Evolutionary conservation across 1,284 basidiomycete genomes (phyloP).

Genomic region (Malassezia pachydermatis): DNA sequence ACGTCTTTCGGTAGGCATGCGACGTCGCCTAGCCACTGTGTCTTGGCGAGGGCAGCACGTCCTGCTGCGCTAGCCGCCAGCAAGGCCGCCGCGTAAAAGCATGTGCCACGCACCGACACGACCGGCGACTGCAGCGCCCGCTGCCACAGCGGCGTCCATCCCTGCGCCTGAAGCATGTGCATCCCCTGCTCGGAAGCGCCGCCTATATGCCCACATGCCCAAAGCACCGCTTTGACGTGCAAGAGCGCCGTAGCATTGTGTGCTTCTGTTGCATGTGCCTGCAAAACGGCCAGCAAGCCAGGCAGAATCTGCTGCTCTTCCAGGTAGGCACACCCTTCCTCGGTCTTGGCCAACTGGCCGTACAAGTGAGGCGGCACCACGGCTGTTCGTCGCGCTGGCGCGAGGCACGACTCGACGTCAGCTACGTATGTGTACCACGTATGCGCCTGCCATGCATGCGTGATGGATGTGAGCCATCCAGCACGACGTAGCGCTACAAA

Average conservation of each 20-base stretch:
- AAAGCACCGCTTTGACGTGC: conserved; percentile 86
- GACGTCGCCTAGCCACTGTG: conserved; percentile 72
- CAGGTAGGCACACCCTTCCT: conserved; percentile 79
- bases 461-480: conserved; percentile 83
- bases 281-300: not conserved
- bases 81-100: conserved; percentile 85
- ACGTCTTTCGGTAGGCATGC: conserved; percentile 80
- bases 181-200: conserved; percentile 80
- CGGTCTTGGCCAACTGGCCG: conserved; percentile 91
- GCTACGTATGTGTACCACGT: conserved; percentile 61
- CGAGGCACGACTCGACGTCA: conserved; percentile 61
- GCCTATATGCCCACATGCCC: conserved; percentile 88
- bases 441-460: conserved; percentile 74
- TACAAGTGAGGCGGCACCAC: conserved; percentile 92
- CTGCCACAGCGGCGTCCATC: conserved; percentile 49
- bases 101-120: conserved; percentile 86
- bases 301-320: conserved; percentile 52
- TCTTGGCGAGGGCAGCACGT: conserved; percentile 75
- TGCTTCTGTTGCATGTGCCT: conserved; percentile 64
- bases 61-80: conserved; percentile 65
- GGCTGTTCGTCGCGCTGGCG: conserved; percentile 48
- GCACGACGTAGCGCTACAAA: conserved; percentile 83
- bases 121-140: conserved; percentile 54
- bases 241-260: conserved; percentile 71
- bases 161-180: conserved; percentile 87